Conservation (phyloP, 192 early-diverging fungal genomes). For the Phycomyces blakesleeanus region DNA sequence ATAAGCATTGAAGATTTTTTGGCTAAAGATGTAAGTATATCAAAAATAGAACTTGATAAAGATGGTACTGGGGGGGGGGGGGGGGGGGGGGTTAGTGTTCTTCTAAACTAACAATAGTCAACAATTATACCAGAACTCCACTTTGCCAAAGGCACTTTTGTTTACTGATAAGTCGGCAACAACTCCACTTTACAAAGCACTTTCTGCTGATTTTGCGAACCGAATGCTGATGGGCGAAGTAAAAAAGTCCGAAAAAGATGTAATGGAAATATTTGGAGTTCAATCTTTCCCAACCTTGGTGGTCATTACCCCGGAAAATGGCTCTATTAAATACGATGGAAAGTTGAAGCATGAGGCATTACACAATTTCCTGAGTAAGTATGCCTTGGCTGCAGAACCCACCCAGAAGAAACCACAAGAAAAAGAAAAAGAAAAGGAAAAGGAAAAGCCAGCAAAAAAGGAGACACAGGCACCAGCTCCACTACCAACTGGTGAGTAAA, state of each 20-base stretch:
- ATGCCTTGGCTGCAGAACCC: conserved; percentile 36
- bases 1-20: conserved; percentile 58
- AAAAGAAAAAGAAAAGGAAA: conserved; percentile 8
- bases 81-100: too few species aligned
- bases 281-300: conserved; percentile 63
- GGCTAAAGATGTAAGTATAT: conserved; percentile 42
- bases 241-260: conserved; percentile 43
- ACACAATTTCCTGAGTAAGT: conserved; percentile 58
- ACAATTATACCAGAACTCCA: conserved; percentile 35
- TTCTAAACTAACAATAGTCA: too few species aligned
- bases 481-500: conserved; percentile 1
- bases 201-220: conserved; percentile 71
- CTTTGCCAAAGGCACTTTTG: conserved; percentile 68
- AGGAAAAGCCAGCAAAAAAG: conserved; percentile 9
- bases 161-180: conserved; percentile 75
- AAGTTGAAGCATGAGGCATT: conserved; percentile 63
- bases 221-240: conserved; percentile 74
- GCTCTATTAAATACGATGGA: conserved; percentile 54
- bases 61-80: too few species aligned
- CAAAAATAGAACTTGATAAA: too few species aligned
- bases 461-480: conserved; percentile 4
- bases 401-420: conserved; percentile 12
- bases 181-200: conserved; percentile 81
- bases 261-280: conserved; percentile 56
- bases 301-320: conserved; percentile 52